Percentiles rank a stretch among this genome's conserved stretches.
Evolutionary conservation across 805 yeast genomes (phyloP).

Genomic region (Metschnikowia continentalis): DNA sequence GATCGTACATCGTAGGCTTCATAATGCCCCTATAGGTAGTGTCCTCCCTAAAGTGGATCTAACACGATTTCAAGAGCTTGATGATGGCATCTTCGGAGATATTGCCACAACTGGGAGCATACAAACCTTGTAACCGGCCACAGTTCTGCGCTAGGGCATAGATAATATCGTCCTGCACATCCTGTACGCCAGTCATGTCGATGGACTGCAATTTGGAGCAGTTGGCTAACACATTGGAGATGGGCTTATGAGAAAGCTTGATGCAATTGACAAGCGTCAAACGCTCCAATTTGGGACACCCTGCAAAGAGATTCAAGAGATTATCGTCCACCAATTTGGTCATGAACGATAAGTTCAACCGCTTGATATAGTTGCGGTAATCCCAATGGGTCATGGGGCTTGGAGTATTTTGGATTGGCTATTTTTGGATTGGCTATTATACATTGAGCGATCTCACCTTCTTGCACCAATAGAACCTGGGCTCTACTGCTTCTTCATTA

Average conservation of each 20-base stretch:
- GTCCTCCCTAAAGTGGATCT: too few species aligned
- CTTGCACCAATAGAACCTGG: too few species aligned
- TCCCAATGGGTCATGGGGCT: conserved; percentile 53
- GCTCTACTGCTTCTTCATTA: too few species aligned
- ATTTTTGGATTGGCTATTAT: too few species aligned
- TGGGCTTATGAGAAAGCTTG: conserved; percentile 54
- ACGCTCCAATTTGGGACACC: conserved; percentile 77
- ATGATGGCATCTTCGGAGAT: conserved; percentile 64
- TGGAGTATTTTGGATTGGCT: too few species aligned
- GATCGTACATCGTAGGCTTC: too few species aligned
- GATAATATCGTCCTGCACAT: conserved; percentile 62
- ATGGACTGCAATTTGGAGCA: conserved; percentile 77
- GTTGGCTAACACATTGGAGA: conserved; percentile 55
- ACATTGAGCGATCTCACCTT: too few species aligned
- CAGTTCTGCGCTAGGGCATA: conserved; percentile 65
- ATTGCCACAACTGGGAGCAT: conserved; percentile 78
- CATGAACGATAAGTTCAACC: conserved; percentile 76
- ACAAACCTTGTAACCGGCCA: conserved; percentile 78
- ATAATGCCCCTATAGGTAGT: too few species aligned
- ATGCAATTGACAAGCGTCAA: conserved; percentile 80
- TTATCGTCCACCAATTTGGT: conserved; percentile 64
- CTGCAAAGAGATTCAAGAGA: conserved; percentile 54
- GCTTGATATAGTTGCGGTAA: conserved; percentile 64
- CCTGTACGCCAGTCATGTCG: conserved; percentile 77
- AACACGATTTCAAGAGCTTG: conserved; percentile 42